Percentiles rank a stretch among this genome's conserved stretches.
These are phyloP conservation scores for Ganoderma sinense DNA, from an alignment of 1,284 basidiomycete species.

Conservation along the genomic window DNA sequence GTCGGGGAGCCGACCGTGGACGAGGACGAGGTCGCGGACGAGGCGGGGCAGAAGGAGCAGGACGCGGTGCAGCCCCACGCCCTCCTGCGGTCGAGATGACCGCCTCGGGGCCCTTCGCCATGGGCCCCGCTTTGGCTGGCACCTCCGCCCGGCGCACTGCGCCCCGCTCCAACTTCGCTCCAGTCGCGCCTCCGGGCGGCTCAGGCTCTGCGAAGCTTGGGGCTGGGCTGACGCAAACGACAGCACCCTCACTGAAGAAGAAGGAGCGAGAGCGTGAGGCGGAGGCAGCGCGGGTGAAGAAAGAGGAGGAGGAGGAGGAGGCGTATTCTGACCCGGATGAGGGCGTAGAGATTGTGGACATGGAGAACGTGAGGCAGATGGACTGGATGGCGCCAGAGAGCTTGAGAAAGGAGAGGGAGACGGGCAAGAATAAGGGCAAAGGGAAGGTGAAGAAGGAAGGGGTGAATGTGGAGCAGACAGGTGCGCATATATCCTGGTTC, in stretches of 20 bases:
- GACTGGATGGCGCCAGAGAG: slow-evolving; percentile 92
- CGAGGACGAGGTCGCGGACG: slow-evolving; percentile 46
- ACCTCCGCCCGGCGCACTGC: slow-evolving; percentile 55
- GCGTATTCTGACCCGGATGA: slow-evolving; percentile 90
- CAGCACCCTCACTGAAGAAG: slow-evolving; percentile 52
- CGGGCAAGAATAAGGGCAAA: slow-evolving; percentile 48
- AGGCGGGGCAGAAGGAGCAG: slow-evolving; percentile 43
- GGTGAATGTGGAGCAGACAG: slow-evolving; percentile 40
- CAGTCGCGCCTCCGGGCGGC: slow-evolving; percentile 47
- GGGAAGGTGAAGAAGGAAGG: slow-evolving; percentile 57
- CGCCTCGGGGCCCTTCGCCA: slow-evolving; percentile 85
- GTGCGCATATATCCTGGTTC: slow-evolving; percentile 35
- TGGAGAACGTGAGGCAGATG: slow-evolving; percentile 82
- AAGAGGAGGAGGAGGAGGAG: slow-evolving; percentile 64
- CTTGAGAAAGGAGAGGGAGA: slow-evolving; percentile 64
- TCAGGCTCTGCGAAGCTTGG: slow-evolving; percentile 50
- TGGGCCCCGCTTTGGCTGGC: slow-evolving; percentile 78
- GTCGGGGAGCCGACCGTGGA: slow-evolving; percentile 57
- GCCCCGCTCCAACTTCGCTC: slow-evolving; percentile 63
- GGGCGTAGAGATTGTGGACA: slow-evolving; percentile 88
- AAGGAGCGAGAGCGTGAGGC: slow-evolving; percentile 41
- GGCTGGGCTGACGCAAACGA: slow-evolving; percentile 52
- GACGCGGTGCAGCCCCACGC: slow-evolving; percentile 57
- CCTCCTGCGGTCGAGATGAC: slow-evolving; percentile 71
- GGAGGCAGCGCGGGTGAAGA: slow-evolving; percentile 33